Evolutionary conservation across 2,329 filamentous ascomycete species (phyloP), one percentile per base, ranked within the genome.

Genomic region (Talaromyces sp.): DNA sequence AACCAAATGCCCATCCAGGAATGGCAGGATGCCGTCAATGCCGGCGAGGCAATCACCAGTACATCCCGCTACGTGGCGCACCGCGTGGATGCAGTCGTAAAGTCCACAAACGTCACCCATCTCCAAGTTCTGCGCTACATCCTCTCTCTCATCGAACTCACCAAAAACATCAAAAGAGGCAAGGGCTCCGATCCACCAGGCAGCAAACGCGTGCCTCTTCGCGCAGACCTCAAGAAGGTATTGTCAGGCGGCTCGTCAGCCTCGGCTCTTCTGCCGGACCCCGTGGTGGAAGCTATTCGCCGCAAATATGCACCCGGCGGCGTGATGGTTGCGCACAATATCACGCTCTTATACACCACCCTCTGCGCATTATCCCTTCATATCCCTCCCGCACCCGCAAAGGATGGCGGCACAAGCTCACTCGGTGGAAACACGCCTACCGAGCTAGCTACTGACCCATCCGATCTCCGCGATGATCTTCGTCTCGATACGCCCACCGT

Each of bases 281-380:
- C 74, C 1, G 71, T 79, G 56, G 71, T 80, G 59, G 76, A 77
- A 58, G 69, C 74, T 14, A 67, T 80, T 37, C 73, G 78, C 55
- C 72, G 75, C 64, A 75, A 75, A 52, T 80, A 79, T 70, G 77
- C 75, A 1, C 77, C 79, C 0, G 70, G 35, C 25, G 63, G 54
- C 3, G 64, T 69, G 42, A 70, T 80, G 58, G 72, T 71, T 39
- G 73, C 73, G 55, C 72, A 75, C 61, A 76, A 79, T 60, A 66
- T 78, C 55, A 80, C 77, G 1, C 69, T 80, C 56, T 70, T 81
- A 12, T 74, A 78, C 65, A 78, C 78, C 33, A 79, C 78, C 39
- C 78, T 81, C 67, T 79, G 79, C 65, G 79, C 79, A 0, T 65
- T 81, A 23, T 75, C 77, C 7, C 70, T 81, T 59, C 79, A 80